Evolutionary conservation across 2,329 filamentous ascomycete species (phyloP), one percentile per base, ranked within the genome.

Genomic region (Ophiostoma sp.): DNA sequence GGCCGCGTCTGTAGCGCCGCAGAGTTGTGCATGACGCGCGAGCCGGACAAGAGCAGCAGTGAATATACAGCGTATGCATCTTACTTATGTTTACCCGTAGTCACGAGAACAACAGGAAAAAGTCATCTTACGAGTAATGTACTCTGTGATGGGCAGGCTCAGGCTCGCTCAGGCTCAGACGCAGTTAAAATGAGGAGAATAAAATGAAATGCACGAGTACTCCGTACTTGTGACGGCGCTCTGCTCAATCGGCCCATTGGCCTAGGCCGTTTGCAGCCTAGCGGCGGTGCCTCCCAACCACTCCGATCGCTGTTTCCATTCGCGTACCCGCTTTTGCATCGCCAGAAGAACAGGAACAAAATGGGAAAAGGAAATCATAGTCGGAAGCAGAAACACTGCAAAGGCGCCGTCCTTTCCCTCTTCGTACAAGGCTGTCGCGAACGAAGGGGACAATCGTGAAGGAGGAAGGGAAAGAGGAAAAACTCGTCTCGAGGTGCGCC

Each of bases 201-300:
- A 18, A 55, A 55, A 55, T 55, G 49, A 55, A 55, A 27, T 36
- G 60, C n/a, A n/a, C n/a, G n/a, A n/a, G n/a, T 27, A 27, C 27
- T 27, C 27, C 27, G 27, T 63, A 63, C 62, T 64, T 27, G 63
- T 38, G 60, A 63, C 11, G 14, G 36, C 38, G 60, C 55, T 44
- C 40, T 52, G 41, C 64, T 60, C n/a, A 60, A 55, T 62, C 60
- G 49, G 44, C 52, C 63, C 66, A 65, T 63, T 42, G 49, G 42
- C 8, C 68, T 69, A 67, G 68, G 5, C 41, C 65, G 12, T 16
- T 62, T 69, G 16, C 18, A 55, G 63, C 1, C 52, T 69, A 69
- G 68, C 62, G 65, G 47, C 60, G 12, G 40, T 62, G n/a, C 36
- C n/a, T 65, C 55, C 68, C 68, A 62, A 45, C 60, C 40, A 67